phyloP scores from a whole-genome alignment of 257 asterid genomes.

The Penstemon newberryi region DNA sequence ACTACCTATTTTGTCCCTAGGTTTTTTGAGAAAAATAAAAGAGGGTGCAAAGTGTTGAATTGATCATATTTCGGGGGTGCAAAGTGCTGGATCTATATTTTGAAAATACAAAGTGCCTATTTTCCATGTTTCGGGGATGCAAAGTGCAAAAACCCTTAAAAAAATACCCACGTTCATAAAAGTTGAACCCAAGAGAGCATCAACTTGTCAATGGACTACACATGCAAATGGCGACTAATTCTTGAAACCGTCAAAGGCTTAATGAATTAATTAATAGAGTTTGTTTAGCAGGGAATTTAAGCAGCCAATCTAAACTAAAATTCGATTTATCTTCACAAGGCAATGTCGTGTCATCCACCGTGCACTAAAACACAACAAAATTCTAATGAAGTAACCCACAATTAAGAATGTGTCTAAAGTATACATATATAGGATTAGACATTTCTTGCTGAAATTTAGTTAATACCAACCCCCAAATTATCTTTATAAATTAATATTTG shows the following conservation, averaged over 20 bases:
- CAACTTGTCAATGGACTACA: no score
- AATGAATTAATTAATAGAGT: background rate
- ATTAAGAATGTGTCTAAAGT: constrained; percentile 29
- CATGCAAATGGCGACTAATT: background rate
- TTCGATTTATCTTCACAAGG: constrained; percentile 15
- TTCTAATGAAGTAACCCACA: constrained; percentile 54
- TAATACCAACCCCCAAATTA: constrained; percentile 49
- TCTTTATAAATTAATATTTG: constrained; percentile 25
- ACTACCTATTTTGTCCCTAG: no score
- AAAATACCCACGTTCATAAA: no score
- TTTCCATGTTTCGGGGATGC: no score
- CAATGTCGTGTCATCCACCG: constrained; percentile 44
- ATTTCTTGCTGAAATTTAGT: constrained; percentile 53
- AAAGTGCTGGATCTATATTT: no score
- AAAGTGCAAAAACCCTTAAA: no score
- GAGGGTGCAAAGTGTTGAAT: no score
- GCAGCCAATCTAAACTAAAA: constrained; percentile 26
- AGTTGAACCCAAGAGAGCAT: no score
- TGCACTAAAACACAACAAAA: constrained; percentile 14
- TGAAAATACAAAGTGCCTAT: no score
- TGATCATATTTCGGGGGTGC: no score
- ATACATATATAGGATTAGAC: constrained; percentile 18
- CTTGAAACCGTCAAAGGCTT: constrained; percentile 15
- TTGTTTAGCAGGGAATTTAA: constrained; percentile 20
- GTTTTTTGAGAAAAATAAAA: no score